Evolutionary conservation across 805 yeast species (phyloP).

Genomic region (Metschnikowia arizonensis): DNA sequence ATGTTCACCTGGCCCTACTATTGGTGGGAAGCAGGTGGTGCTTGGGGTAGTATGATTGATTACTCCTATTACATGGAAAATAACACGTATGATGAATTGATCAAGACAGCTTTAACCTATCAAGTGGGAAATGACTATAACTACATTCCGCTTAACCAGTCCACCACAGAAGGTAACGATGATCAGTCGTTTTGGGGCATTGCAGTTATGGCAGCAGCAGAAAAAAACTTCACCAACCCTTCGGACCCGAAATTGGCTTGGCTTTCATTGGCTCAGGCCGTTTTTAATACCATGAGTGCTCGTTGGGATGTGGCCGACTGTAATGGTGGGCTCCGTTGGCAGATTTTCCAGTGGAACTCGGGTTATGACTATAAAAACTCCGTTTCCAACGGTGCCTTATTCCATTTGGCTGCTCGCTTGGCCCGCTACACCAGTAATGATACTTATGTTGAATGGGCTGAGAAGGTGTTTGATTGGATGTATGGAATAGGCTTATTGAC

Average conservation of each 20-base stretch:
- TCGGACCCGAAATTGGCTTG: constrained; percentile 55
- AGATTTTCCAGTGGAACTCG: constrained; percentile 88
- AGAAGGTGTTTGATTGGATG: constrained; percentile 79
- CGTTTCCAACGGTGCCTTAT: constrained; percentile 85
- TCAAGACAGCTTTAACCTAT: constrained; percentile 59
- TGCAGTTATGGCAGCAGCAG: constrained; percentile 89
- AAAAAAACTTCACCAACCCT: constrained; percentile 76
- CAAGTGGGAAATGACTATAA: constrained; percentile 66
- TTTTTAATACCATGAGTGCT: constrained; percentile 82
- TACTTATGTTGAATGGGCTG: constrained; percentile 72
- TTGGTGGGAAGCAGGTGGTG: constrained; percentile 99
- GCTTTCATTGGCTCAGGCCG: constrained; percentile 83
- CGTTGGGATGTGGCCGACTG: constrained; percentile 81
- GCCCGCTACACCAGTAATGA: constrained; percentile 77
- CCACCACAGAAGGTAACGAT: constrained; percentile 94
- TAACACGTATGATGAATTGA: constrained; percentile 55
- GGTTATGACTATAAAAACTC: constrained; percentile 93
- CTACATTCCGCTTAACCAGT: constrained; percentile 83
- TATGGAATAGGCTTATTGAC: constrained; percentile 41
- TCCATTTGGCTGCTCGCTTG: constrained; percentile 81
- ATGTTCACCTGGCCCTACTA: constrained; percentile 87
- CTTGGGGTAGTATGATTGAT: constrained; percentile 84
- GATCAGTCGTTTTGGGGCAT: constrained; percentile 98
- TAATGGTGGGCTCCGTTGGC: constrained; percentile 94
- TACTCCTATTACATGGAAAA: constrained; percentile 69